A percentile compares a stretch with the other conserved stretches of the same genome.
phyloP scores from a whole-genome alignment of 805 yeast genomes.

The Diddensiella santjacobensis region DNA sequence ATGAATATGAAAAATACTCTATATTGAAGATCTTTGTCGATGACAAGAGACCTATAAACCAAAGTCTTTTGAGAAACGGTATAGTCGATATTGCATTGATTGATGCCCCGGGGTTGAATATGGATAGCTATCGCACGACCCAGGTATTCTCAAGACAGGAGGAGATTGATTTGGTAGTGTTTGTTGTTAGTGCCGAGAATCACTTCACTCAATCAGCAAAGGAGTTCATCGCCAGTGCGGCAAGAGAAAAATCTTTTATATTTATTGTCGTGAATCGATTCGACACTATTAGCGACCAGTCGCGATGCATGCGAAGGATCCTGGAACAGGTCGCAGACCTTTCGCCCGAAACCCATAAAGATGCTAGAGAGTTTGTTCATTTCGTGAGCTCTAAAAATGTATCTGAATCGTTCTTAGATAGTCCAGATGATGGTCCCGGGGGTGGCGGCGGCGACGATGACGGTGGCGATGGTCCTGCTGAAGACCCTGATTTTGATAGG shows the following conservation, averaged over 20 bases:
- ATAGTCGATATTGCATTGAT: constrained; percentile 87
- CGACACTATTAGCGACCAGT: constrained; percentile 78
- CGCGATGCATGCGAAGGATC: constrained; percentile 70
- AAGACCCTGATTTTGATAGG: constrained; percentile 52
- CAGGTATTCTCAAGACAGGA: constrained; percentile 95
- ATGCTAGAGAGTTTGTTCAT: constrained; percentile 87
- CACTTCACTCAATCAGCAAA: constrained; percentile 92
- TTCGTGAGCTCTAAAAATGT: constrained; percentile 70
- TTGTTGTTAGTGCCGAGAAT: constrained; percentile 94
- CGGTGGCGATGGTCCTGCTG: constrained; percentile 30
- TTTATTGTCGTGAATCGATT: constrained; percentile 93
- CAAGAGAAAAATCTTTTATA: constrained; percentile 84
- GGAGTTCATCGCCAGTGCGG: constrained; percentile 87
- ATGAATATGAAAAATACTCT: constrained; percentile 65
- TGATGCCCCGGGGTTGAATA: constrained; percentile 95
- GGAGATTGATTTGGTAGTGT: constrained; percentile 92
- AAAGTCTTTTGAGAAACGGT: constrained; percentile 79
- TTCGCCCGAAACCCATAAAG: constrained; percentile 89
- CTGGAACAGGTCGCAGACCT: constrained; percentile 79
- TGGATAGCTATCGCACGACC: constrained; percentile 90
- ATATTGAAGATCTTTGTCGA: constrained; percentile 76
- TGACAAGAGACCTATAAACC: constrained; percentile 63
- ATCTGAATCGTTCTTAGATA: constrained; percentile 37
- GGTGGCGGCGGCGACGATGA: constrained; percentile 39
- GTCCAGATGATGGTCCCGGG: constrained; percentile 36